Evolutionary conservation across 139 green algal species (phyloP).

Genomic region (Picochlorum sp.): DNA sequence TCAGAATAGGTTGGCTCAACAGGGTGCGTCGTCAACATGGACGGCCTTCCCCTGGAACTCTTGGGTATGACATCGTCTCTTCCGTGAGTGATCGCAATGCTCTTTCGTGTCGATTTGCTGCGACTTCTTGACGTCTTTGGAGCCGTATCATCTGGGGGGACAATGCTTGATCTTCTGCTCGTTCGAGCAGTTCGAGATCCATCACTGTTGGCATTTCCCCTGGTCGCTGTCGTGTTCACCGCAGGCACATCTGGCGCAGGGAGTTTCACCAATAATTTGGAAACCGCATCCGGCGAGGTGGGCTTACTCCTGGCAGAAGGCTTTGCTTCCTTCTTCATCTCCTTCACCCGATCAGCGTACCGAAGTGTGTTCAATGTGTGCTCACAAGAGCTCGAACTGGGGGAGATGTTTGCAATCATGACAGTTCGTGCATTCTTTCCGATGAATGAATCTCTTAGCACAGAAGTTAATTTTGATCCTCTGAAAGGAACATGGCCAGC

Average conservation of each 20-base stretch:
- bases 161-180: too few relatives aligned
- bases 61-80: too few relatives aligned
- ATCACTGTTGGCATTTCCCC: too few relatives aligned
- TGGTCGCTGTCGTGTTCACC: background rate
- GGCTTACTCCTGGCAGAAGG: background rate
- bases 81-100: too few relatives aligned
- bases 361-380: slow-evolving; percentile 98
- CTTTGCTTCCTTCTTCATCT: slow-evolving; percentile 15
- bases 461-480: slow-evolving; percentile 85
- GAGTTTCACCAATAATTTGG: background rate
- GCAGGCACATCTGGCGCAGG: background rate
- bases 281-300: background rate
- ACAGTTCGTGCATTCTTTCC: slow-evolving; percentile 78
- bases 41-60: too few relatives aligned
- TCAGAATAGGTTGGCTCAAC: background rate
- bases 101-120: too few relatives aligned
- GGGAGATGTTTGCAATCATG: slow-evolving; percentile 98
- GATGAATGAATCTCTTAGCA: slow-evolving; percentile 45
- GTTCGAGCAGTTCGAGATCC: too few relatives aligned
- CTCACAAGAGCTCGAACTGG: slow-evolving; percentile 75
- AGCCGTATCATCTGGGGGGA: too few relatives aligned
- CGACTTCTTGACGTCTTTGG: too few relatives aligned
- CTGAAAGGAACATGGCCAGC: slow-evolving; percentile 91
- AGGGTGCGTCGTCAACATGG: too few relatives aligned
- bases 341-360: slow-evolving; percentile 95